Evolutionary conservation across 2,329 filamentous ascomycete genomes (phyloP), one percentile per base, ranked within the genome.

Genomic region (Trichophyton rubrum): DNA sequence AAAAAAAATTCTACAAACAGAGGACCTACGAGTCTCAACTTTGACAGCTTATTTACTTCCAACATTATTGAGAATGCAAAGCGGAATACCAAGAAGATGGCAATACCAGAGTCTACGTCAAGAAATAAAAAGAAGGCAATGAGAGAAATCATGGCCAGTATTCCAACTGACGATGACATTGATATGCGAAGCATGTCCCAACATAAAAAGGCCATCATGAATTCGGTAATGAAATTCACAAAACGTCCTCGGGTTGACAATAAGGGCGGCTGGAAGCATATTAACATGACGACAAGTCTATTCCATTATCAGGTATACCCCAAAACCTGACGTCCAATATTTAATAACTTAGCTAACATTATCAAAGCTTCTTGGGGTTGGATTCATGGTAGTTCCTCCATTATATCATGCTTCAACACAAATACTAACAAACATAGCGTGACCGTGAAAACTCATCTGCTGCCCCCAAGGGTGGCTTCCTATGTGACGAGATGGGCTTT

Each of bases 401-500:
- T 38, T 2, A 41, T 35, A 5, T 15, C n/a, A 22, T 3, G 2
- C 41, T 59, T 3, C 20, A n/a, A 38, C 45, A 24, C 9, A 17
- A 2, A 45, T 8, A 9, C 27, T 41, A 20, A 59, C 27, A 24
- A n/a, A 41, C n/a, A 22, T 41, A 73, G 71, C 69, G 68, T 35
- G 62, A 69, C n/a, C 67, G 70, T 15, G 72, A 74, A 55, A 65
- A 61, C 5, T 65, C 66, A 13, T 17, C 55, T 30, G 20, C 33
- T 2, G 33, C 55, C 7, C 71, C 73, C 1, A 62, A 58, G 15
- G 74, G 74, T 4, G 74, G 74, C 0, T 65, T 77, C 17, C 66
- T 74, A 1, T 73, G 71, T 33, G 74, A 77, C 58, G 68, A 70
- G 8, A 76, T 76, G 74, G 74, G 74, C 0, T 70, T 75, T 30